Conservation (phyloP, 129 eudicot genomes). For the Cynara cardunculus region DNA sequence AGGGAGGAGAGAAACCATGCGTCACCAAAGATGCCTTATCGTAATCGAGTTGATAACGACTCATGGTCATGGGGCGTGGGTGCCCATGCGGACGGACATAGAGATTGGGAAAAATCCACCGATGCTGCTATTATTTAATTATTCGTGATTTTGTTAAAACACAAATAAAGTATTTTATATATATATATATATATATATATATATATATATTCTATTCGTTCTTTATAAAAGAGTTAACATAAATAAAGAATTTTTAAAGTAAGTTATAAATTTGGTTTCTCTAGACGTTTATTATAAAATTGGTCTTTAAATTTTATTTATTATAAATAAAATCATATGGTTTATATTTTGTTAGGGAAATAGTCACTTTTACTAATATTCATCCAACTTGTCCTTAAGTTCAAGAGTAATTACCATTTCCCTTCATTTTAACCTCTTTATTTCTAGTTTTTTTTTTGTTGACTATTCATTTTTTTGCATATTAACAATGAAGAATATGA, state of each 20-base stretch:
- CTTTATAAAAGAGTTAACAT: too few species aligned
- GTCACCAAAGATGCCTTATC: slow-evolving; percentile 14
- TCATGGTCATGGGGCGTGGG: background rate
- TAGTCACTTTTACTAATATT: background rate
- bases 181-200: too few species aligned
- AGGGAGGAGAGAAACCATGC: slow-evolving; percentile 4
- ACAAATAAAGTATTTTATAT: background rate
- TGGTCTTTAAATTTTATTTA: background rate
- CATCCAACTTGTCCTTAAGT: background rate
- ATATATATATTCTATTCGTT: too few species aligned
- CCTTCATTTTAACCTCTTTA: background rate
- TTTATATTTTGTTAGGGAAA: too few species aligned
- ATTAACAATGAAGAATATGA: background rate
- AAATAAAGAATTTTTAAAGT: too few species aligned
- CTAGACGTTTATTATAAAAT: too few species aligned
- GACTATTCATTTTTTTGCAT: background rate
- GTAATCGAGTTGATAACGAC: background rate
- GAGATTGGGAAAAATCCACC: background rate
- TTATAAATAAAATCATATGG: background rate
- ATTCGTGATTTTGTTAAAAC: background rate
- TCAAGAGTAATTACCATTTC: background rate
- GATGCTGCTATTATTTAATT: background rate
- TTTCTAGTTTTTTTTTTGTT: background rate
- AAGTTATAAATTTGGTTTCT: too few species aligned
- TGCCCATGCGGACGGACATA: background rate